These are phyloP conservation scores for Malassezia pachydermatis DNA, from an alignment of 1,284 basidiomycete species.

Conservation along the genomic window DNA sequence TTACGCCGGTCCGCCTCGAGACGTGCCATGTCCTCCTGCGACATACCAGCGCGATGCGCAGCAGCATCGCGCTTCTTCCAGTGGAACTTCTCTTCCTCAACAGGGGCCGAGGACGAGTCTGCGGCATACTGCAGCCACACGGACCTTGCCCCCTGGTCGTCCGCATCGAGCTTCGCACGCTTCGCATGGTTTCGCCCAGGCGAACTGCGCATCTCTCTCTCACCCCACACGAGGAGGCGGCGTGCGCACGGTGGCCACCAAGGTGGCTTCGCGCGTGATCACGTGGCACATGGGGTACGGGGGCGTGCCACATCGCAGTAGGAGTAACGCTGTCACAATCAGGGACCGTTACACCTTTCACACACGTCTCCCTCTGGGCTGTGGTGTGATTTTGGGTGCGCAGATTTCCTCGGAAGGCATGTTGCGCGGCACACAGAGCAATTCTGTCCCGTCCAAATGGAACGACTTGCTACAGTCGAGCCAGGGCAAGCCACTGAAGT, in stretches of 20 bases:
- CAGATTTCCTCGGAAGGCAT: too few species aligned
- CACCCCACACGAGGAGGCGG: background rate
- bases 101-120: too few species aligned
- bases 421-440: constrained; percentile 1
- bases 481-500: background rate
- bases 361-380: too few species aligned
- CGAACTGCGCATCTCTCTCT: background rate
- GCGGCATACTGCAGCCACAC: too few species aligned
- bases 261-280: background rate
- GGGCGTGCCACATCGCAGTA: background rate
- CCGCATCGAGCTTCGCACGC: background rate
- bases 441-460: background rate
- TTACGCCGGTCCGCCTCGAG: constrained; percentile 69
- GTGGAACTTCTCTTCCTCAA: constrained; percentile 64
- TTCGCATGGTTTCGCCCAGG: background rate
- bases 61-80: constrained; percentile 99
- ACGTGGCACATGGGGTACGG: background rate
- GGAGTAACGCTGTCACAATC: too few species aligned
- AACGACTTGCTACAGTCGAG: constrained; percentile 6
- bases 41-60: constrained; percentile 77
- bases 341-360: too few species aligned
- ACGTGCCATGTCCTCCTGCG: constrained; percentile 65
- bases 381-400: too few species aligned
- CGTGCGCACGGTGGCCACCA: background rate
- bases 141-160: background rate